Percentiles rank a stretch among this genome's conserved stretches.
Conservation (phyloP, 805 yeast genomes). For the Candida yuanshanica region DNA sequence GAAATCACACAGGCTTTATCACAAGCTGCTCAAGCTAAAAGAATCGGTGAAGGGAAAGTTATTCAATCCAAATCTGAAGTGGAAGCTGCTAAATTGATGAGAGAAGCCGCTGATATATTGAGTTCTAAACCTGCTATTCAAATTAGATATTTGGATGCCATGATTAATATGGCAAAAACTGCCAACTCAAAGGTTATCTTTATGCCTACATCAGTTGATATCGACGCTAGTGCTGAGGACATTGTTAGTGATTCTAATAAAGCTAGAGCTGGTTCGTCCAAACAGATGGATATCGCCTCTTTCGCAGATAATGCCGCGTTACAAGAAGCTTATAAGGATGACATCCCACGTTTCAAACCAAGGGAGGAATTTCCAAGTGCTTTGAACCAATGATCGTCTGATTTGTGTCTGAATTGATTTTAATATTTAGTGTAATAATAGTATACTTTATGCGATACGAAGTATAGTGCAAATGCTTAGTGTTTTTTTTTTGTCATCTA, state of each 20-base stretch:
- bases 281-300: neutral
- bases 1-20: constrained; percentile 56
- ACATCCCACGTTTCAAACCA: neutral
- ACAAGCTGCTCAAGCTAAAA: constrained; percentile 69
- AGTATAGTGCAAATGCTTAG: too few relatives aligned
- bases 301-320: neutral
- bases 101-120: constrained; percentile 72
- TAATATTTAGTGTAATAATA: too few relatives aligned
- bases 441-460: too few relatives aligned
- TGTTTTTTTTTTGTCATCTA: too few relatives aligned
- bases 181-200: constrained; percentile 65
- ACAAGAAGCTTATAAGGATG: constrained; percentile 3
- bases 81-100: constrained; percentile 68
- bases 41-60: constrained; percentile 73
- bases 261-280: neutral
- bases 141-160: constrained; percentile 72
- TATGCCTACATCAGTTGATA: constrained; percentile 51
- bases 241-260: neutral
- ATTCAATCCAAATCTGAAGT: constrained; percentile 73
- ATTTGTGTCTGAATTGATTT: too few relatives aligned
- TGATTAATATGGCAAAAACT: constrained; percentile 63
- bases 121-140: constrained; percentile 76
- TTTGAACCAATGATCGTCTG: too few relatives aligned
- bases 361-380: too few relatives aligned
- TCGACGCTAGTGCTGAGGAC: constrained; percentile 22